Evolutionary conservation across 352 stramenopile species (phyloP).

Genomic region (Pythium scleroteichum): DNA sequence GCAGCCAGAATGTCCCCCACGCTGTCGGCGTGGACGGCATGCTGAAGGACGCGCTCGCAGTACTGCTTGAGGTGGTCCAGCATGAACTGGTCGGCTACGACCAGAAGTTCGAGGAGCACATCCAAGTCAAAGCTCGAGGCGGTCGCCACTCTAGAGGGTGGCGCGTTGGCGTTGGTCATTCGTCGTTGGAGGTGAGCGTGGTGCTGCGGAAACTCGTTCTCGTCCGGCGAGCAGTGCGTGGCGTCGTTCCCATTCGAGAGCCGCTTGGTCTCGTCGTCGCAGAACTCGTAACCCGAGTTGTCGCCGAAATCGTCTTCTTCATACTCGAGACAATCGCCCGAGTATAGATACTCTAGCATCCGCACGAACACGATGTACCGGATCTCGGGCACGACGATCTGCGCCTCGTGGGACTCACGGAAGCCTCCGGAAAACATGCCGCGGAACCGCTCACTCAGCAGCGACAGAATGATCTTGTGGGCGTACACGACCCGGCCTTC

Average conservation of each 20-base stretch:
- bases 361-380: slow-evolving; percentile 89
- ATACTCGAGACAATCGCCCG: slow-evolving; percentile 48
- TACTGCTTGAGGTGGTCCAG: slow-evolving; percentile 96
- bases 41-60: slow-evolving; percentile 88
- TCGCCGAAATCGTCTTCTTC: slow-evolving; percentile 15
- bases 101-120: slow-evolving; percentile 85
- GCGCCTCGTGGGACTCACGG: slow-evolving; percentile 71
- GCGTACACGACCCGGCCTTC: slow-evolving; percentile 92
- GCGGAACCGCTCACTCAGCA: slow-evolving; percentile 92
- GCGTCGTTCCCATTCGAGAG: slow-evolving; percentile 28
- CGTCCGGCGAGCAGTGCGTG: slow-evolving; percentile 5
- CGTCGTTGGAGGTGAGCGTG: slow-evolving; percentile 2
- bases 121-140: slow-evolving; percentile 57
- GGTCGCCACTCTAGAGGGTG: background rate
- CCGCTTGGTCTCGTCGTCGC: slow-evolving; percentile 14
- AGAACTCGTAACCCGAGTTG: slow-evolving; percentile 1
- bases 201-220: slow-evolving; percentile 1
- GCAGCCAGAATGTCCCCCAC: slow-evolving; percentile 88
- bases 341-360: slow-evolving; percentile 96
- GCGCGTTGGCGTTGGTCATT: slow-evolving; percentile 14
- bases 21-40: slow-evolving; percentile 78
- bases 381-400: slow-evolving; percentile 91
- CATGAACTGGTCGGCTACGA: slow-evolving; percentile 96
- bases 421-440: slow-evolving; percentile 95
- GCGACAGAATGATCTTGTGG: slow-evolving; percentile 94